Evolutionary conservation across 2,329 filamentous ascomycete genomes (phyloP), one percentile per base, ranked within the genome.

Genomic region (Ascocoryne sarcoides): DNA sequence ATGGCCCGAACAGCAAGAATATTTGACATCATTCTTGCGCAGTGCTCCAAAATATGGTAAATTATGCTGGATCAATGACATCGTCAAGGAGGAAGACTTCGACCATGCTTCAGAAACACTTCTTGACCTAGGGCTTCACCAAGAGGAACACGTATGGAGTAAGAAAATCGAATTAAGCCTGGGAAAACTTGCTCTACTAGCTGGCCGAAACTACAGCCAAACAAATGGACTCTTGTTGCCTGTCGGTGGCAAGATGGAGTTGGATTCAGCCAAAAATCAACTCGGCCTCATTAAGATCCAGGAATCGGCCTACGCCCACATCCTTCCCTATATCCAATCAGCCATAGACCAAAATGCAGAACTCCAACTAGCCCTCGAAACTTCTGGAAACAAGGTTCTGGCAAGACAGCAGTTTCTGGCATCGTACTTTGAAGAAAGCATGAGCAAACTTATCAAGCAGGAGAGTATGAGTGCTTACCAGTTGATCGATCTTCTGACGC

Each of bases 21-120:
- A 79, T 54, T 74, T 94, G 40, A 94, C 87, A 1, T 70, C 71
- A 37, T 98, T 88, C 54, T 69, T 98, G 35, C 77, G 84, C 31
- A 79, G 76, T 40, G 76, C 79, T 48, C 74, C 79, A 0, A 72
- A 79, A 46, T 77, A 87, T 46, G 80, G 82, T 19, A 86, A 86
- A 53, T 71, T 98, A 32, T 80, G 82, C 36, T 98, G 92, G 92
- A 94, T 98, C 65, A 93, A 98, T 59, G 89, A 96, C 58, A 73
- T 96, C 5, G 71, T 79, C 45, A 73, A 75, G 17, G 84, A 92
- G 57, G 71, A 79, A 43, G 79, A 95, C 53, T 87, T 87, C 47
- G 68, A 75, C 10, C 73, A 76, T 41, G 89, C 90, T 9, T 80
- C 82, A 4, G 66, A 76, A 31, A 82, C 80, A 0, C 70, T 98